Conservation (phyloP, 1,284 basidiomycete genomes). For the Cryptococcus sp. region DNA sequence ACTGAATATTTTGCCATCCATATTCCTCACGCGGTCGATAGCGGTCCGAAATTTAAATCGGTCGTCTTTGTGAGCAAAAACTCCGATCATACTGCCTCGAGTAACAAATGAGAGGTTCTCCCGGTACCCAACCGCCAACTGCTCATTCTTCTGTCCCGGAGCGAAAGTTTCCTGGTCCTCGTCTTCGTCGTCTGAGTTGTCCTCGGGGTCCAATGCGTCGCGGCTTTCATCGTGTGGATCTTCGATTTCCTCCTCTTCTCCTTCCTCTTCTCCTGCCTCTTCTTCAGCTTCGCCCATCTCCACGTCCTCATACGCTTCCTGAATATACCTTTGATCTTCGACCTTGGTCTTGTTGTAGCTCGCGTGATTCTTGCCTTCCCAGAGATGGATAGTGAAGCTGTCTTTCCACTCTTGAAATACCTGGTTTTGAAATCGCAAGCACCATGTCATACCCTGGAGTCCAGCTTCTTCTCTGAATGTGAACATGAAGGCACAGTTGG, state of each 20-base stretch:
- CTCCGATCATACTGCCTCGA: slow-evolving; percentile 91
- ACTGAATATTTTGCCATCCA: slow-evolving; percentile 76
- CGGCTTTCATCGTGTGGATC: slow-evolving; percentile 56
- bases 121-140: slow-evolving; percentile 92
- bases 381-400: slow-evolving; percentile 66
- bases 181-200: slow-evolving; percentile 48
- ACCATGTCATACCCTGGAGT: slow-evolving; percentile 67
- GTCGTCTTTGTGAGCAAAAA: slow-evolving; percentile 82
- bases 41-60: slow-evolving; percentile 82
- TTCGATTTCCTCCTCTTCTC: slow-evolving; percentile 67
- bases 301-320: slow-evolving; percentile 76
- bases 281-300: slow-evolving; percentile 52
- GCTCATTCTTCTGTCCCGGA: slow-evolving; percentile 69
- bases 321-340: slow-evolving; percentile 59
- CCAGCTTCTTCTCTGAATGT: slow-evolving; percentile 55
- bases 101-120: slow-evolving; percentile 94
- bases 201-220: slow-evolving; percentile 35
- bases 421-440: slow-evolving; percentile 64
- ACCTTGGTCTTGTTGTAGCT: slow-evolving; percentile 77
- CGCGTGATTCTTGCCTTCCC: slow-evolving; percentile 74
- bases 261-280: slow-evolving; percentile 36
- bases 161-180: slow-evolving; percentile 49
- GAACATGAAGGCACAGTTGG: slow-evolving; percentile 63
- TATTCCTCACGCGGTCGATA: slow-evolving; percentile 76
- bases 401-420: slow-evolving; percentile 63